Percentiles rank a stretch among this genome's conserved stretches.
Evolutionary conservation across 2,329 filamentous ascomycete species (phyloP).

Genomic region (Ophiocordyceps robertsii): DNA sequence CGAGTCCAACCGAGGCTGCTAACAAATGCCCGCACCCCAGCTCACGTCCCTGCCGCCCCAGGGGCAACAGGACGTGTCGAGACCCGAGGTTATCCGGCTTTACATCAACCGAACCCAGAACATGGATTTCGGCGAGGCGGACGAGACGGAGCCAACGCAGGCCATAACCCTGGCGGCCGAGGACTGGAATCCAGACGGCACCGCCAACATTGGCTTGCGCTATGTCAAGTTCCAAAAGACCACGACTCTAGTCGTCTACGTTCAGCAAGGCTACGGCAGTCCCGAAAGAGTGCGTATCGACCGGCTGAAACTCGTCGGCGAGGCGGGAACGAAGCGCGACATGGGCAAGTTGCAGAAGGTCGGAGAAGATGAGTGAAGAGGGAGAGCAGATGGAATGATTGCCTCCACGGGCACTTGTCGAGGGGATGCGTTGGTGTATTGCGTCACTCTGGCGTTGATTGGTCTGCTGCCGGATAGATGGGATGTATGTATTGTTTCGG

Average conservation of each 20-base stretch:
- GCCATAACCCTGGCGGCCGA: slow-evolving; percentile 56
- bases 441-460: too few relatives aligned
- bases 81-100: slow-evolving; percentile 71
- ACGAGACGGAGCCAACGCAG: slow-evolving; percentile 73
- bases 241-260: slow-evolving; percentile 72
- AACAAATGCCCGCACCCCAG: slow-evolving; percentile 41
- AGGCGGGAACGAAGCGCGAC: slow-evolving; percentile 80
- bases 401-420: too few relatives aligned
- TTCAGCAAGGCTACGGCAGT: slow-evolving; percentile 72
- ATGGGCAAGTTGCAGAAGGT: slow-evolving; percentile 95
- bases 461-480: too few relatives aligned
- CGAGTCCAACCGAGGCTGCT: slow-evolving; percentile 3
- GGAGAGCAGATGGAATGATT: background rate
- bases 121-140: slow-evolving; percentile 88
- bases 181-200: slow-evolving; percentile 74
- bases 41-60: slow-evolving; percentile 68
- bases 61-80: slow-evolving; percentile 62
- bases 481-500: too few relatives aligned
- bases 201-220: slow-evolving; percentile 58
- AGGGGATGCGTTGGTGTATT: too few relatives aligned
- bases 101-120: slow-evolving; percentile 85
- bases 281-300: slow-evolving; percentile 78
- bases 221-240: slow-evolving; percentile 98
- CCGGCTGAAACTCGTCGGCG: slow-evolving; percentile 68
- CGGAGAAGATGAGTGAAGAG: slow-evolving; percentile 51